Conservation (phyloP, 257 asterid genomes). For the Lycium barbarum region DNA sequence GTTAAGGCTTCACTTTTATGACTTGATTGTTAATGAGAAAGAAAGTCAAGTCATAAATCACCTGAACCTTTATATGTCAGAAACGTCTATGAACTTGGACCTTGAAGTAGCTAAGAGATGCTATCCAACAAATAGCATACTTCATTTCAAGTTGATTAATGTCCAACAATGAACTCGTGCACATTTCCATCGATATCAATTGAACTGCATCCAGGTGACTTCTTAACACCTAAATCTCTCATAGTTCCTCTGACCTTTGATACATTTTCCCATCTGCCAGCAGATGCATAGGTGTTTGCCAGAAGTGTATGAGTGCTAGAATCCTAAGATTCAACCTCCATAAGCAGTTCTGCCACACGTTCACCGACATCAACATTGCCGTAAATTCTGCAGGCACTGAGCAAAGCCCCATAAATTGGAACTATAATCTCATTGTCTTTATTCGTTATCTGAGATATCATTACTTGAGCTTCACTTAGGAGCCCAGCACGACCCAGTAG, state of each 20-base stretch:
- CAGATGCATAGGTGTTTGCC: slow-evolving; percentile 73
- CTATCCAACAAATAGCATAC: neutral
- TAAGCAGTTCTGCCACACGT: slow-evolving; percentile 63
- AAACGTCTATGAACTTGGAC: neutral
- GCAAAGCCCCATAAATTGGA: slow-evolving; percentile 80
- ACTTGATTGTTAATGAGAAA: neutral
- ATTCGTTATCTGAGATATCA: slow-evolving; percentile 50
- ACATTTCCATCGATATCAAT: slow-evolving; percentile 43
- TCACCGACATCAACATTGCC: slow-evolving; percentile 74
- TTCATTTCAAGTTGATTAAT: neutral
- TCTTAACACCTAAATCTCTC: slow-evolving; percentile 51
- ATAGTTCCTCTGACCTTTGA: slow-evolving; percentile 56
- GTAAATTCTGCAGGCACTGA: slow-evolving; percentile 79
- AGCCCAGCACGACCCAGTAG: slow-evolving; percentile 87
- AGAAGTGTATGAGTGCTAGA: slow-evolving; percentile 68
- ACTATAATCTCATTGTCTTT: slow-evolving; percentile 47
- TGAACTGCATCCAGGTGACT: slow-evolving; percentile 79
- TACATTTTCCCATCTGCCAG: slow-evolving; percentile 80
- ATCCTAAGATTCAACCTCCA: slow-evolving; percentile 59
- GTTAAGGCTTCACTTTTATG: too few species aligned
- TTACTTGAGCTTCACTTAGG: slow-evolving; percentile 69
- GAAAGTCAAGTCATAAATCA: slow-evolving; percentile 8
- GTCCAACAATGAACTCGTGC: slow-evolving; percentile 23
- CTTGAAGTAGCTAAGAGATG: neutral
- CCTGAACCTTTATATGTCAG: neutral